phyloP scores from a whole-genome alignment of 805 yeast genomes.

The Lipomyces spencermartinsiae region DNA sequence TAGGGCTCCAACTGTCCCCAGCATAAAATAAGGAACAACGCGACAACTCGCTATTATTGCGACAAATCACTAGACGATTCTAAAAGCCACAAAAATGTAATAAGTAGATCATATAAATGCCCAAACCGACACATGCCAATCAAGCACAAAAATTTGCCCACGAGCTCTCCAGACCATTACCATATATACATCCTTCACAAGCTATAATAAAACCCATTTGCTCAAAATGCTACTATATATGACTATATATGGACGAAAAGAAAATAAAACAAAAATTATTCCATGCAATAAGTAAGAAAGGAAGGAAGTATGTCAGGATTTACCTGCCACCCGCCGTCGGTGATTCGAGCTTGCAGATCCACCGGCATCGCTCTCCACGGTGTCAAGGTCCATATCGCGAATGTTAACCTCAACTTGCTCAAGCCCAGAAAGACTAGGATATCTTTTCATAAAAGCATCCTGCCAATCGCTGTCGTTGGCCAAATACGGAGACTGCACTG shows the following conservation, averaged over 20 bases:
- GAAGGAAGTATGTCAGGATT: background rate
- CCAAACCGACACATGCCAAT: background rate
- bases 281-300: background rate
- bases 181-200: background rate
- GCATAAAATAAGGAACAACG: too few species aligned
- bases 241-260: background rate
- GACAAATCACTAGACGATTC: slow-evolving; percentile 2
- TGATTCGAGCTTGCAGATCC: background rate
- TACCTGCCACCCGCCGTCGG: background rate
- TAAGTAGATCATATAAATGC: background rate
- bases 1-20: too few species aligned
- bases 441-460: slow-evolving; percentile 12
- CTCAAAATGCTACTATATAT: background rate
- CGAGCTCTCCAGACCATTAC: background rate
- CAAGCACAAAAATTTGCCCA: background rate
- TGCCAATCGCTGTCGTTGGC: slow-evolving; percentile 15
- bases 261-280: background rate
- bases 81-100: background rate
- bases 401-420: slow-evolving; percentile 7
- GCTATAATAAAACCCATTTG: background rate
- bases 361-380: background rate
- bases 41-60: background rate
- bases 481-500: background rate
- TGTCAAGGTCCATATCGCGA: slow-evolving; percentile 6
- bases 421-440: slow-evolving; percentile 8